Percentiles rank a stretch among this genome's conserved stretches.
Evolutionary conservation across 2,329 filamentous ascomycete species (phyloP).

Genomic region (Xylariomycetidae sp.): DNA sequence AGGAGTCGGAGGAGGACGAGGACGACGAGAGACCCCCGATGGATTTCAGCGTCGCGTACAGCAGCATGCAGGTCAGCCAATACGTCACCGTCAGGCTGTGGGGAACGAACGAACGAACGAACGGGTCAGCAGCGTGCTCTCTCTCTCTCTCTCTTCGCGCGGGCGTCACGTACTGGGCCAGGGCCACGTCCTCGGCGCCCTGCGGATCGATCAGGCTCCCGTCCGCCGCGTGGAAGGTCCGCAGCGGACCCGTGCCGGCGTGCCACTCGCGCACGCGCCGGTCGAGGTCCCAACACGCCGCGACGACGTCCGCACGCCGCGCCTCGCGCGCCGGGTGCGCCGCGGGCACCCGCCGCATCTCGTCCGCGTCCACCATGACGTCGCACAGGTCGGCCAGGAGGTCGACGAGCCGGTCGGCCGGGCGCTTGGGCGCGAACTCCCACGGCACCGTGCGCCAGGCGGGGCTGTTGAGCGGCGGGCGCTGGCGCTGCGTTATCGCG

Average conservation of each 20-base stretch:
- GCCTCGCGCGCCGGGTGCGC: background rate
- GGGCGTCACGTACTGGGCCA: too few relatives aligned
- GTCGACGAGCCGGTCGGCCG: constrained; percentile 20
- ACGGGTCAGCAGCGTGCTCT: too few relatives aligned
- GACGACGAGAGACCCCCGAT: constrained; percentile 4
- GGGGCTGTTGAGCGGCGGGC: constrained; percentile 20
- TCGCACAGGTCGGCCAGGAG: constrained; percentile 21
- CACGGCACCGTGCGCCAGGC: constrained; percentile 30
- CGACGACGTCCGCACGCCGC: background rate
- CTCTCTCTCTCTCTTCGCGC: too few relatives aligned
- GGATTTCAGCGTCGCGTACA: constrained; percentile 10
- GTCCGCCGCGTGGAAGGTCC: constrained; percentile 5
- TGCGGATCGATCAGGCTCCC: constrained; percentile 1
- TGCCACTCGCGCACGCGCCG: constrained; percentile 10
- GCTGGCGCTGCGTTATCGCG: constrained; percentile 12
- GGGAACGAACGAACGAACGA: too few relatives aligned
- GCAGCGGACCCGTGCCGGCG: constrained; percentile 4
- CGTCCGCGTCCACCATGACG: constrained; percentile 25
- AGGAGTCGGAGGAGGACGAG: background rate
- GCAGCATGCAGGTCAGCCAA: constrained; percentile 6
- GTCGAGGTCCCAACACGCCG: constrained; percentile 6
- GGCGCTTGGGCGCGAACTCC: constrained; percentile 21
- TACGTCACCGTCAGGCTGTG: constrained; percentile 11
- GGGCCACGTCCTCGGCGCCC: constrained; percentile 4
- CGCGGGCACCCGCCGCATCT: constrained; percentile 13